Percentiles rank a stretch among this genome's conserved stretches.
Evolutionary conservation across 352 stramenopile species (phyloP).

Genomic region (Halophytophthora batemanensis): DNA sequence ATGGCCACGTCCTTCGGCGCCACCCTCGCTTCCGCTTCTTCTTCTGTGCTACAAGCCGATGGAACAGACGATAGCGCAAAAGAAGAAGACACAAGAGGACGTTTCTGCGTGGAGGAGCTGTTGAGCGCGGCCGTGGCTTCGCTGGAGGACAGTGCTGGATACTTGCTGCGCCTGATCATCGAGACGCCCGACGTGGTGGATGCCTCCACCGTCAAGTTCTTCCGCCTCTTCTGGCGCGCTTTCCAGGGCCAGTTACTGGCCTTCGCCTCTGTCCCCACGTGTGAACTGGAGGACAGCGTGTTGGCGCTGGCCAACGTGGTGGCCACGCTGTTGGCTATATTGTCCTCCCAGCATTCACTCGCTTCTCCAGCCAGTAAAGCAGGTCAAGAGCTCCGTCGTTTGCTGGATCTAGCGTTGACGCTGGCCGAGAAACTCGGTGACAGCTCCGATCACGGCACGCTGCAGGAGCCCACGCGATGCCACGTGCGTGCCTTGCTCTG

Average conservation of each 20-base stretch:
- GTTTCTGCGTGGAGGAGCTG: constrained; percentile 33
- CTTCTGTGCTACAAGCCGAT: background rate
- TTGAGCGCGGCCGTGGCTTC: constrained; percentile 24
- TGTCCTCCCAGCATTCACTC: too few species aligned
- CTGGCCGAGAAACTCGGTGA: constrained; percentile 31
- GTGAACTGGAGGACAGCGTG: constrained; percentile 39
- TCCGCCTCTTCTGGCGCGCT: constrained; percentile 55
- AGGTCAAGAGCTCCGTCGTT: constrained; percentile 19
- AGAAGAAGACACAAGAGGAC: background rate
- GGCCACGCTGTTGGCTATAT: constrained; percentile 31
- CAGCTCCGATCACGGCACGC: background rate
- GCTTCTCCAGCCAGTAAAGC: constrained; percentile 21
- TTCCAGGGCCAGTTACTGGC: constrained; percentile 53
- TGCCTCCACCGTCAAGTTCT: constrained; percentile 30
- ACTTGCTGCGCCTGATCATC: constrained; percentile 14
- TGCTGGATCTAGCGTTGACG: constrained; percentile 32
- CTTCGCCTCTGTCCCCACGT: constrained; percentile 23
- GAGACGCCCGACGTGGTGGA: background rate
- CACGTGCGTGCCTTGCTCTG: constrained; percentile 31
- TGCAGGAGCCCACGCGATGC: constrained; percentile 8
- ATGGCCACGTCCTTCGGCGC: constrained; percentile 27
- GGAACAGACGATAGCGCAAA: background rate
- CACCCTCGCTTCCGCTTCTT: constrained; percentile 4
- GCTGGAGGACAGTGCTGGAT: constrained; percentile 24
- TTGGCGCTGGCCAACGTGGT: constrained; percentile 39